Percentiles rank a stretch among this genome's conserved stretches.
Evolutionary conservation across 176 grass and related monocot species (phyloP).

Genomic region (Aegilops sharonensis): DNA sequence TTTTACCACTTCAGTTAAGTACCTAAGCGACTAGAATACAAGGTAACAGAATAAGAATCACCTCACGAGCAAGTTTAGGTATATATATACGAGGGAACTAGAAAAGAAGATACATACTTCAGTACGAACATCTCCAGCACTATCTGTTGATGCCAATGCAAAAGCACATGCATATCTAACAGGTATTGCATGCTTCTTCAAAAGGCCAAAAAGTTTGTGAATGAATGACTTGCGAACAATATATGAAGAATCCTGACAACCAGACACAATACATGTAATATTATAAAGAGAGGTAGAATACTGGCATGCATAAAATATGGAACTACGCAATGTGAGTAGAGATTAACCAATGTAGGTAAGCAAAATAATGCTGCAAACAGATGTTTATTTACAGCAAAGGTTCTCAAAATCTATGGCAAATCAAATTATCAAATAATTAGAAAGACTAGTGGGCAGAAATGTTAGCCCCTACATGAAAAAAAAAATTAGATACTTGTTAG

Average conservation of each 20-base stretch:
- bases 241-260: constrained; percentile 71
- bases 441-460: constrained; percentile 18
- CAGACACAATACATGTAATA: neutral
- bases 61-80: neutral
- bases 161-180: constrained; percentile 92
- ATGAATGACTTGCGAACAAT: constrained; percentile 73
- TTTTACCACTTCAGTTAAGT: constrained; percentile 74
- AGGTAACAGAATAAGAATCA: constrained; percentile 23
- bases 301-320: constrained; percentile 19
- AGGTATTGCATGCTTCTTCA: constrained; percentile 66
- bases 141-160: constrained; percentile 77
- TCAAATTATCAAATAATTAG: constrained; percentile 2
- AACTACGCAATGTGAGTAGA: constrained; percentile 7
- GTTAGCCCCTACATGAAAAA: constrained; percentile 15
- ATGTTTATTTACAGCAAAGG: neutral
- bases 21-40: constrained; percentile 52
- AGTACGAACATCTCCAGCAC: constrained; percentile 57
- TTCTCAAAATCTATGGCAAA: constrained; percentile 25
- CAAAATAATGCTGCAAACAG: constrained; percentile 18
- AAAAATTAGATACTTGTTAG: constrained; percentile 22
- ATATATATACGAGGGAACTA: constrained; percentile 13
- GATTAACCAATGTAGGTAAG: constrained; percentile 9
- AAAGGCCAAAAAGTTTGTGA: constrained; percentile 62
- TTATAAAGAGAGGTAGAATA: constrained; percentile 22
- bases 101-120: constrained; percentile 58